Percentiles rank a stretch among this genome's conserved stretches.
phyloP scores from a whole-genome alignment of 805 yeast genomes.

The Debaryomyces castellii region DNA sequence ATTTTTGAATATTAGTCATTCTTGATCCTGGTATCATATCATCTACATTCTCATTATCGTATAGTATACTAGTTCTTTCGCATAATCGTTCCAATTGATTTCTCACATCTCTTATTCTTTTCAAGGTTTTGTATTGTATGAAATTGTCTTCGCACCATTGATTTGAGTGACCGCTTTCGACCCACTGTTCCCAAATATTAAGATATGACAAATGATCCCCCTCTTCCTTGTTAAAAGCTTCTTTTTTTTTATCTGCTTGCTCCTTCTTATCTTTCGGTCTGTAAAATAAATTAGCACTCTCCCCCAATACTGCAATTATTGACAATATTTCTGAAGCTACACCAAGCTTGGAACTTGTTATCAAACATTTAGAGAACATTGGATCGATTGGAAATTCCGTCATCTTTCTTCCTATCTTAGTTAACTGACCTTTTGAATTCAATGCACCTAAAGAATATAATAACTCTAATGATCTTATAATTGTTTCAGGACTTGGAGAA shows the following conservation, averaged over 20 bases:
- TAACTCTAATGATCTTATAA: slow-evolving; percentile 74
- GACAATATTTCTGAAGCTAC: slow-evolving; percentile 72
- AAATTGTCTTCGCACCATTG: slow-evolving; percentile 87
- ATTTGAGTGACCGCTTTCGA: slow-evolving; percentile 58
- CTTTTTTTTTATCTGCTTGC: slow-evolving; percentile 63
- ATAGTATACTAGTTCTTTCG: slow-evolving; percentile 45
- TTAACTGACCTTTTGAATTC: slow-evolving; percentile 74
- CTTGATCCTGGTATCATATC: slow-evolving; percentile 12
- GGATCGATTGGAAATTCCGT: slow-evolving; percentile 93
- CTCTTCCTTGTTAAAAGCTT: slow-evolving; percentile 50
- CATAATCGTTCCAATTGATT: slow-evolving; percentile 67
- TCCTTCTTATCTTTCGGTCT: slow-evolving; percentile 67
- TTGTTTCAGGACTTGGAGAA: slow-evolving; percentile 72
- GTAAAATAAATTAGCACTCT: slow-evolving; percentile 66
- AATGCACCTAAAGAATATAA: slow-evolving; percentile 87
- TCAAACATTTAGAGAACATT: slow-evolving; percentile 73
- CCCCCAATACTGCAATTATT: slow-evolving; percentile 81
- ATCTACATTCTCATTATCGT: slow-evolving; percentile 26
- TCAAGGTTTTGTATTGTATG: slow-evolving; percentile 71
- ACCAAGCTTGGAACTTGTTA: slow-evolving; percentile 57
- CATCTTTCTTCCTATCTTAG: slow-evolving; percentile 79
- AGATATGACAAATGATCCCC: slow-evolving; percentile 83
- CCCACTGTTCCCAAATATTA: slow-evolving; percentile 79
- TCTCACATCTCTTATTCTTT: slow-evolving; percentile 66
- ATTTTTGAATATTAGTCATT: slow-evolving; percentile 44